Base-by-base conservation (phyloP, 768 basidiomycete genomes). In the Leccinum aurantiacum region DNA sequence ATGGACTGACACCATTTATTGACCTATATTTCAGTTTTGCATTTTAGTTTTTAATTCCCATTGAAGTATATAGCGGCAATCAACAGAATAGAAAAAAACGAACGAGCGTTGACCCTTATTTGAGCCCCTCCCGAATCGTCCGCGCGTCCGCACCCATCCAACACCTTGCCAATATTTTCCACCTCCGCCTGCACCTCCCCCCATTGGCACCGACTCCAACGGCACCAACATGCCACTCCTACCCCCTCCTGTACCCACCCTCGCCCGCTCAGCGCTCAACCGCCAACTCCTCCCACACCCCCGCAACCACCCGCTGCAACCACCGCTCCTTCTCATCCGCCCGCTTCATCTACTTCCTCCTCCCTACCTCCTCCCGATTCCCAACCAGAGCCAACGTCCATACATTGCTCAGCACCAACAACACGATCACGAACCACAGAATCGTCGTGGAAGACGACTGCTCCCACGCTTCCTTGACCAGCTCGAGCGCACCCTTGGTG, bases 401-500 rank as follows among this genome's bases (percentile, higher is more conserved):
- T 17, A 93, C 47, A 67, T 96, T 96, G 65, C 87, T 90, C 46
- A 91, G 60, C 61, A 95, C 82, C 64, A 96, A 75, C 37, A 83
- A 67, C 52, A 85, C 80, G 71, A 95, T 90, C 58, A 91, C 79
- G 65, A 88, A 82, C 68, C 83, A 89, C 63, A 93, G 77, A 57
- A 89, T 86, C 68, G 85, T 85, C 67, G 85, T 89, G 59, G 82
- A 80, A 33, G 87, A 83, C 13, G 86, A 87, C 67, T 90, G 84
- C 56, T 91, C 90, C 90, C 89, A 90, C 0, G 85, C 86, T 67
- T 94, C 92, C 56, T 75, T 77, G 59, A 94, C 78, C 47, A 94
- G 85, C 77, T 93, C 92, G 60, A 93, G 69, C 25, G 89, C 88
- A 19, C 85, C 90, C 50, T 74, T 79, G 47, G 89, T 83, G 61